Evolutionary conservation across 768 basidiomycete genomes (phyloP), one percentile per base, ranked within the genome.

Genomic region (Psilocybe tampanensis): DNA sequence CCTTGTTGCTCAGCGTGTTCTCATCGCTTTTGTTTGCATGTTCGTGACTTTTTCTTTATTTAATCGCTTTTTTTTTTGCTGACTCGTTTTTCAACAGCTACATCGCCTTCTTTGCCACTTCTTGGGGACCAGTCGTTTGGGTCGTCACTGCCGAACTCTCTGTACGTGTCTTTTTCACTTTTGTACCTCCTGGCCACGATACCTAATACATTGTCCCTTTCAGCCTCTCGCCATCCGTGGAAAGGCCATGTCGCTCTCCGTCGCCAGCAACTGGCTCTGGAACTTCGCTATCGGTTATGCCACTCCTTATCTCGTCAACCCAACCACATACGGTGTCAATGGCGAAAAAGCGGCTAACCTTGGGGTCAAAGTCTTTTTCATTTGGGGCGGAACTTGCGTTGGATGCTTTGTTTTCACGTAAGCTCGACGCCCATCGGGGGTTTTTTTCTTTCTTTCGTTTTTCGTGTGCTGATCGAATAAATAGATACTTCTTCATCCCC

Each of bases 351-450:
- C 80, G 51, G 80, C 78, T 5, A 70, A 72, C 52, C 81, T 90
- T 11, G 77, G 80, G 33, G 77, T 78, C 41, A 89, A 88, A 66
- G 90, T 92, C 70, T 93, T 93, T 84, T 92, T 92, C 77, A 82
- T 93, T 70, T 93, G 90, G 91, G 74, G 75, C n/a, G 66, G 67
- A 43, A 87, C 85, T 8, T 92, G 89, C 64, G 66, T 79, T 47
- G 80, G 86, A 61, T 88, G 85, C 67, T 68, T 86, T 68, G 32
- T 90, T 64, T 93, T 92, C 76, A 82, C 89, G 34, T 91, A 82
- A 76, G 57, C 47, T 4, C n/a, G 22, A 22, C 8, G 17, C n/a
- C 11, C 29, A 29, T 55, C 86, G 89, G n/a, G n/a, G n/a, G n/a
- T n/a, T n/a, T n/a, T n/a, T n/a, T n/a, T n/a, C n/a, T n/a, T n/a